Evolutionary conservation across 140 eudicot genomes (phyloP).

Genomic region (Bidens hawaiensis): DNA sequence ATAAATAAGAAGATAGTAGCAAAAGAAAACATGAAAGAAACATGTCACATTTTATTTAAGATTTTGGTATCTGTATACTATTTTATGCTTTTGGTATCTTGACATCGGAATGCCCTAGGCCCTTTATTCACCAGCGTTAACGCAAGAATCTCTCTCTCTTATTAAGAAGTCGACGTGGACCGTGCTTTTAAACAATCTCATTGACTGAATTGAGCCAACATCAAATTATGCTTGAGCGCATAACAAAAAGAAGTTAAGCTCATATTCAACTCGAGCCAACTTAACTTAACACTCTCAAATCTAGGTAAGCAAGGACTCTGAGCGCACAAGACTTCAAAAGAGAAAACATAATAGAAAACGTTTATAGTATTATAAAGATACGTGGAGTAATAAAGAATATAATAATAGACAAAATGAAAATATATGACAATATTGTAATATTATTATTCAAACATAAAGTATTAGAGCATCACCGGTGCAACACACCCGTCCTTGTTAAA

Average conservation of each 20-base stretch:
- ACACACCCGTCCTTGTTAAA: too few species aligned
- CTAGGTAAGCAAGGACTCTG: too few species aligned
- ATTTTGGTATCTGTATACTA: background rate
- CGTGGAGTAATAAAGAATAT: too few species aligned
- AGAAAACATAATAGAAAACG: too few species aligned
- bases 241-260: background rate
- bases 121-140: background rate
- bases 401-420: too few species aligned
- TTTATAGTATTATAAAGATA: too few species aligned
- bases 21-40: background rate
- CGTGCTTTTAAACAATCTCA: background rate
- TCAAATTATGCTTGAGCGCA: background rate
- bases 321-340: too few species aligned
- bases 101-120: background rate
- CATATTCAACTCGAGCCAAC: background rate
- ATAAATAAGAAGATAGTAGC: background rate
- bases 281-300: too few species aligned
- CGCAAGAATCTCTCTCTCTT: background rate
- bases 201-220: background rate
- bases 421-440: too few species aligned
- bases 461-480: too few species aligned
- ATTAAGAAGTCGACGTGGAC: background rate
- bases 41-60: background rate
- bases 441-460: too few species aligned
- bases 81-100: background rate